Evolutionary conservation across 352 stramenopile genomes (phyloP), one percentile per base, ranked within the genome.

Genomic region (Phytophthora capsici): DNA sequence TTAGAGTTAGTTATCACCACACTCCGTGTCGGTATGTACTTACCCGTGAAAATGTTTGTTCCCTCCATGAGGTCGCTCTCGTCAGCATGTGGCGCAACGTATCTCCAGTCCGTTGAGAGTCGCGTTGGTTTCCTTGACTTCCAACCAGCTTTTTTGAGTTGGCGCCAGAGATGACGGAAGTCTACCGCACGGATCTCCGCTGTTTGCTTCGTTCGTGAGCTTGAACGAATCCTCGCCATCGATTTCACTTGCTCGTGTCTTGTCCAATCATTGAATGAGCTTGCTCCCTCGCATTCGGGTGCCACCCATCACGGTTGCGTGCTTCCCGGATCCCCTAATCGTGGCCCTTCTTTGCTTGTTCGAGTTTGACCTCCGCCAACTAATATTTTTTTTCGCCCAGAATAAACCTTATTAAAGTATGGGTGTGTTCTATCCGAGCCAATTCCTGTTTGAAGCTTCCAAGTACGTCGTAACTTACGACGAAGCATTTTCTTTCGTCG

Each of bases 391-490:
- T 47, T 17, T 13, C 20, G 14, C 14, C 13, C 17, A 30, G 28
- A 62, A 32, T 40, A 47, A 53, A 2, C 54, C 54, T 54, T 41
- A 55, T 62, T 54, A 32, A 53, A 54, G 32, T 62, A 62, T 54
- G 3, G 4, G 32, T 7, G 12, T 23, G 30, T 36, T 28, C 3
- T 46, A 37, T 62, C 30, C 43, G 54, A 54, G 44, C 54, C 43
- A 55, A 40, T 38, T 54, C 4, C 54, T 62, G 14, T 62, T 54
- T 26, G 17, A 60, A n/a, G 1, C 4, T 9, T 44, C 17, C 8
- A 37, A 53, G 2, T 23, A 59, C 9, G 51, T 60, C 41, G 52
- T 52, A 60, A 52, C 3, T 60, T 60, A 60, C 40, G 38, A 60
- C 52, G 3, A 22, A 36, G 12, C 14, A n/a, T 20, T 40, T 32